phyloP scores from a whole-genome alignment of 1,139 yeast genomes.

The Candida dubliniensis region DNA sequence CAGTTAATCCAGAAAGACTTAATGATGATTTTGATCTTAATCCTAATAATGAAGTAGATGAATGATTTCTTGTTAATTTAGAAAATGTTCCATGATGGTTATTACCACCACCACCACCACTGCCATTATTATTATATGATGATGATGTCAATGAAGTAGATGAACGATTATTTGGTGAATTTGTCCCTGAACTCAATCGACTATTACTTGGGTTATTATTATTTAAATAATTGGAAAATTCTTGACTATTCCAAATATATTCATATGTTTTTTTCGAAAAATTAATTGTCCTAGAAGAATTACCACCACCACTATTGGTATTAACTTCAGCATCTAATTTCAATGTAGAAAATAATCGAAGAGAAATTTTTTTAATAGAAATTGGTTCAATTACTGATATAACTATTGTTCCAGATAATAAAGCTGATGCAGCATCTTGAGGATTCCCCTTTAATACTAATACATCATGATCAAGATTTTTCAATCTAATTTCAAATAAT shows the following conservation, averaged over 20 bases:
- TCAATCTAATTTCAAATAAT: constrained; percentile 61
- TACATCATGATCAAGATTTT: constrained; percentile 75
- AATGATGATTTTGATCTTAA: constrained; percentile 33
- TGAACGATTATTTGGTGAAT: too few species aligned
- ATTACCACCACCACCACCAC: constrained; percentile 10
- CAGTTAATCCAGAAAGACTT: constrained; percentile 21
- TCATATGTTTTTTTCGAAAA: constrained; percentile 71
- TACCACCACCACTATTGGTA: constrained; percentile 14
- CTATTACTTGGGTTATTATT: constrained; percentile 29
- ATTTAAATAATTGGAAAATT: constrained; percentile 38
- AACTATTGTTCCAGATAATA: constrained; percentile 75
- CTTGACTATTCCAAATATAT: constrained; percentile 72
- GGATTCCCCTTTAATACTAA: constrained; percentile 76
- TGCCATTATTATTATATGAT: too few species aligned
- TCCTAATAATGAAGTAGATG: constrained; percentile 34
- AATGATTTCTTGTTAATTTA: constrained; percentile 26
- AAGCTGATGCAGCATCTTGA: constrained; percentile 74
- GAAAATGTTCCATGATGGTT: constrained; percentile 17
- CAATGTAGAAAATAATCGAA: constrained; percentile 66
- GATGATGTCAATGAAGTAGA: too few species aligned
- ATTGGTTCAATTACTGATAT: constrained; percentile 77
- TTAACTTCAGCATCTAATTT: constrained; percentile 36
- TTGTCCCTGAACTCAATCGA: background rate
- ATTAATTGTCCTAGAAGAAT: constrained; percentile 49
- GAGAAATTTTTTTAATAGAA: constrained; percentile 58